Base-by-base conservation (phyloP, 2,329 filamentous ascomycete genomes). In the Sclerotinia minor region DNA sequence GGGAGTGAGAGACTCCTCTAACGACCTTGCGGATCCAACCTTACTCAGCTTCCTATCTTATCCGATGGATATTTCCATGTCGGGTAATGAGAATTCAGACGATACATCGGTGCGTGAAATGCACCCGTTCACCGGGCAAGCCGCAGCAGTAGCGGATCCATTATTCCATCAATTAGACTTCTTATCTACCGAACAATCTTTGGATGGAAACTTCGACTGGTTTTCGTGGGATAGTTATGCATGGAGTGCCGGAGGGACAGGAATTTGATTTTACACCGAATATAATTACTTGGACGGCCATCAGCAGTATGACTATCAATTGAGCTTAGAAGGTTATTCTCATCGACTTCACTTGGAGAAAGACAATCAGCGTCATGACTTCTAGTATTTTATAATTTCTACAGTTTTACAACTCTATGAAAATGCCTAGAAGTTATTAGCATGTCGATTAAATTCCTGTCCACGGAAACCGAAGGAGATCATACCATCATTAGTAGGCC, bases 161-260 rank as follows among this genome's bases (percentile, higher is more conserved):
- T 21, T 32, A 21, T 21, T 45, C 29, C n/a, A 65, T 67, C 52
- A 60, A 59, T 44, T 54, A 44, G 35, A 60, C n/a, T 41, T 57
- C 41, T 26, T 57, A 61, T 35, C 54, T 57, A 26, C 49, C 35
- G 53, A 64, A 44, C 65, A 69, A 29, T 50, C 38, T 35, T 26
- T 67, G 35, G 65, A 69, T 58, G 59, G 65, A 2, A 68, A 57
- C 19, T 69, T 69, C 32, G 68, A 69, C 61, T 69, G 68, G 68
- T 53, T 69, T 61, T 65, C 65, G 19, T 69, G 68, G 68, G 68
- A 69, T 61, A 45, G 19, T 24, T 64, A 64, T 64, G 61, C 35
- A 38, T 45, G 47, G 59, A 50, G 49, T 35, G 44, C 26, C 1
- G 32, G 32, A 5, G 13, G 6, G 41, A 41, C 26, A 24, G 32